These are phyloP conservation scores for Arctium lappa DNA, from an alignment of 129 eudicot genomes.

Conservation along the genomic window DNA sequence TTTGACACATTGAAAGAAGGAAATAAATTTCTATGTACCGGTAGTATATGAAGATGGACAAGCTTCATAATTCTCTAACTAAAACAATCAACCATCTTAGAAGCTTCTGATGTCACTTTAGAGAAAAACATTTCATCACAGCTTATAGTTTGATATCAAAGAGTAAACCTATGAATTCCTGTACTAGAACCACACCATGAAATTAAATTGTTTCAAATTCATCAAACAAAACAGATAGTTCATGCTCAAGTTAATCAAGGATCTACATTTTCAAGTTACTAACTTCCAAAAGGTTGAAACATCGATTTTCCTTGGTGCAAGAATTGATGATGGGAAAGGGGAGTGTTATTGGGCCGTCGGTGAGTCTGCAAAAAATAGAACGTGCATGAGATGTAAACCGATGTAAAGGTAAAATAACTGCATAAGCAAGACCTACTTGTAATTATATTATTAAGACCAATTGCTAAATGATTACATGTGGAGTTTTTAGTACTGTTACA, in stretches of 20 bases:
- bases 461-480: too few relatives aligned
- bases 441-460: too few relatives aligned
- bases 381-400: too few relatives aligned
- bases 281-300: too few relatives aligned
- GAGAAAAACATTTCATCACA: slow-evolving; percentile 44
- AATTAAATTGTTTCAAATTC: not conserved
- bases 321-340: too few relatives aligned
- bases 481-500: too few relatives aligned
- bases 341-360: too few relatives aligned
- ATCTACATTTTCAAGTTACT: not conserved
- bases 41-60: slow-evolving; percentile 40
- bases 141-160: not conserved
- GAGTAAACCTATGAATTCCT: not conserved
- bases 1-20: slow-evolving; percentile 36
- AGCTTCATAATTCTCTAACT: slow-evolving; percentile 40
- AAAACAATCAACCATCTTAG: slow-evolving; percentile 41
- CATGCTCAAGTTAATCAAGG: too few relatives aligned
- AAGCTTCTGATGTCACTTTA: slow-evolving; percentile 46
- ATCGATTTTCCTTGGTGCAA: too few relatives aligned
- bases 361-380: too few relatives aligned
- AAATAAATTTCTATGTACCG: slow-evolving; percentile 33
- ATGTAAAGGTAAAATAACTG: too few relatives aligned
- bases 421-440: too few relatives aligned
- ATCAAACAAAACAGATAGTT: not conserved
- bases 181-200: not conserved